Evolutionary conservation across 768 basidiomycete genomes (phyloP), one percentile per base, ranked within the genome.

Genomic region (Gloeostereum incarnatum): DNA sequence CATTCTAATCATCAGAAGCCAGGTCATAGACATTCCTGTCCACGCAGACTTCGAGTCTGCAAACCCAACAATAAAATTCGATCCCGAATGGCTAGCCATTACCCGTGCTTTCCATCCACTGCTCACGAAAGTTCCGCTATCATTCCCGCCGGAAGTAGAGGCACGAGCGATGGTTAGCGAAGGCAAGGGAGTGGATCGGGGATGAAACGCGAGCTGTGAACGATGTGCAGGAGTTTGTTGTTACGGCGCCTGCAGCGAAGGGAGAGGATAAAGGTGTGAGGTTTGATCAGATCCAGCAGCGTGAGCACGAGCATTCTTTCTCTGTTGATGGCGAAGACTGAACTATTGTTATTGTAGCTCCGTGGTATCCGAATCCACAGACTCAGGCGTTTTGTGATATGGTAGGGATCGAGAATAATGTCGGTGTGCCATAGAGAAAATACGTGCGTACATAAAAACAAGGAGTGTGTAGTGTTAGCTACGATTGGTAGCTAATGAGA

Each of bases 41-140:
- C 43, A 55, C 1, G 44, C 47, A 35, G 27, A 31, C 33, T 38
- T 53, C 36, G 39, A 42, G 18, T 26, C 34, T 37, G 24, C 38
- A 19, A 32, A 34, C 6, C 69, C 72, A 4, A 45, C 42, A 0
- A 50, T 97, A 14, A 68, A 71, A 10, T 96, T 75, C 57, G 92
- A 97, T 50, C 80, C 81, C 0, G 79, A 90, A 54, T 99, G 96
- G 96, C 76, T 98, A 33, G 92, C 91, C 0, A 90, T 99, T 50
- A 79, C 78, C 4, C 82, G 87, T 5, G 90, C 89, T 0, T 84
- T 93, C 47, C 75, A 90, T 43, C 79, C 81, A 0, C 83, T 71
- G 60, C 71, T 97, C 44, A 80, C 84, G 2, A 68, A 69, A 4
- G 48, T 54, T 3, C 62, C n/a, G 51, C 5, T 48, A 50, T 0